phyloP scores from a whole-genome alignment of 768 basidiomycete species.

The Suillus bovinus region DNA sequence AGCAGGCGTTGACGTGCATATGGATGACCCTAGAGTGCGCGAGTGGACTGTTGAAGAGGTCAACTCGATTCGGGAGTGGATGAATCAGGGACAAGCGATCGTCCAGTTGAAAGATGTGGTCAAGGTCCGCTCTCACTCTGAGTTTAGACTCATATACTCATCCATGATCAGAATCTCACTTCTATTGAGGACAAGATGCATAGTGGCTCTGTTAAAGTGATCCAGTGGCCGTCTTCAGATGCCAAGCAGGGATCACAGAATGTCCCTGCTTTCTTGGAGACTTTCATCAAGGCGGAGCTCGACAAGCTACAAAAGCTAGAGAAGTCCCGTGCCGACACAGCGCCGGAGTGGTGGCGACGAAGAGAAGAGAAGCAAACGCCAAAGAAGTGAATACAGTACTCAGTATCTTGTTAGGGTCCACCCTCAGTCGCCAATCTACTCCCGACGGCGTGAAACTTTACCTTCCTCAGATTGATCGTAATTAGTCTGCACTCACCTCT shows the following conservation, averaged over 20 bases:
- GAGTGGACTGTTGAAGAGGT: slow-evolving; percentile 42
- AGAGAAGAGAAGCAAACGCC: slow-evolving; percentile 27
- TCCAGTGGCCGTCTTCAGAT: slow-evolving; percentile 13
- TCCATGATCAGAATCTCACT: slow-evolving; percentile 18
- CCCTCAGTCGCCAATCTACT: too few relatives aligned
- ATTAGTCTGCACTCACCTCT: background rate
- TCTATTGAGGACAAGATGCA: slow-evolving; percentile 16
- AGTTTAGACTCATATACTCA: background rate
- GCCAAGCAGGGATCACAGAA: slow-evolving; percentile 11
- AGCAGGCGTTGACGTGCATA: slow-evolving; percentile 17
- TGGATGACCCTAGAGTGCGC: slow-evolving; percentile 40
- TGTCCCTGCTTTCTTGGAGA: slow-evolving; percentile 22
- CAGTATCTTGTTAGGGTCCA: background rate
- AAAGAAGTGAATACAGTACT: background rate
- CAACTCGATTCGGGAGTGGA: slow-evolving; percentile 35
- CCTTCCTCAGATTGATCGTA: too few relatives aligned
- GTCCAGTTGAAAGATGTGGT: slow-evolving; percentile 28
- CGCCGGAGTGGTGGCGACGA: slow-evolving; percentile 33
- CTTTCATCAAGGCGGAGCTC: slow-evolving; percentile 25
- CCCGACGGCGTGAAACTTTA: too few relatives aligned
- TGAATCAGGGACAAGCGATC: slow-evolving; percentile 33
- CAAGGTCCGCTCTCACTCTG: slow-evolving; percentile 21
- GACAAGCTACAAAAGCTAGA: slow-evolving; percentile 23
- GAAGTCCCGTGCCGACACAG: slow-evolving; percentile 22
- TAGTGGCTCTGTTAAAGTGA: slow-evolving; percentile 9